Evolutionary conservation across 805 yeast species (phyloP).

Genomic region (Ogataea minuta): DNA sequence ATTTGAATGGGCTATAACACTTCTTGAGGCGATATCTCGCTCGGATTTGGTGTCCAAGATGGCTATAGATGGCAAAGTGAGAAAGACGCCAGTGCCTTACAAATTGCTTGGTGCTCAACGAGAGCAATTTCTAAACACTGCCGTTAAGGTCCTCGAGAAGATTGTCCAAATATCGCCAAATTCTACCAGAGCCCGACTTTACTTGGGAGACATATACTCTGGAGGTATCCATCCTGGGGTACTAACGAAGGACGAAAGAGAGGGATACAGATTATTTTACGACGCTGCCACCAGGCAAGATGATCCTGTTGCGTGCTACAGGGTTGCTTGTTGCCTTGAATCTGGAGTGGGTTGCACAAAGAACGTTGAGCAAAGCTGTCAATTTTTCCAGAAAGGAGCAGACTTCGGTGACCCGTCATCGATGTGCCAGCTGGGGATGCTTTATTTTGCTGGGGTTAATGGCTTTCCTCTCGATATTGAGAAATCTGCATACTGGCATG

Average conservation of each 20-base stretch:
- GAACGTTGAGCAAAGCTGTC: constrained; percentile 46
- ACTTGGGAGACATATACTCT: constrained; percentile 61
- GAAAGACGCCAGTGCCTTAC: constrained; percentile 37
- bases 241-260: constrained; percentile 50
- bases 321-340: constrained; percentile 71
- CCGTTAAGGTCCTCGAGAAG: constrained; percentile 58
- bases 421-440: constrained; percentile 73
- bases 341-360: constrained; percentile 54
- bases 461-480: constrained; percentile 30
- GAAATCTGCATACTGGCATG: constrained; percentile 30
- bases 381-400: constrained; percentile 60
- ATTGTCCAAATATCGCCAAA: constrained; percentile 46
- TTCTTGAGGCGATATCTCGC: constrained; percentile 47
- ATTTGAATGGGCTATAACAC: constrained; percentile 58
- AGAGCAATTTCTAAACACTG: constrained; percentile 53
- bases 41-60: constrained; percentile 42
- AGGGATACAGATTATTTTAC: constrained; percentile 59
- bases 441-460: constrained; percentile 45
- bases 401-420: constrained; percentile 59
- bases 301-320: constrained; percentile 60
- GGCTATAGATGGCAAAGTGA: constrained; percentile 46
- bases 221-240: constrained; percentile 46
- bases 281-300: constrained; percentile 54
- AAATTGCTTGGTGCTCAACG: constrained; percentile 51
- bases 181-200: constrained; percentile 55